Conservation (phyloP, 1,284 basidiomycete genomes). For the Tausonia pullulans region DNA sequence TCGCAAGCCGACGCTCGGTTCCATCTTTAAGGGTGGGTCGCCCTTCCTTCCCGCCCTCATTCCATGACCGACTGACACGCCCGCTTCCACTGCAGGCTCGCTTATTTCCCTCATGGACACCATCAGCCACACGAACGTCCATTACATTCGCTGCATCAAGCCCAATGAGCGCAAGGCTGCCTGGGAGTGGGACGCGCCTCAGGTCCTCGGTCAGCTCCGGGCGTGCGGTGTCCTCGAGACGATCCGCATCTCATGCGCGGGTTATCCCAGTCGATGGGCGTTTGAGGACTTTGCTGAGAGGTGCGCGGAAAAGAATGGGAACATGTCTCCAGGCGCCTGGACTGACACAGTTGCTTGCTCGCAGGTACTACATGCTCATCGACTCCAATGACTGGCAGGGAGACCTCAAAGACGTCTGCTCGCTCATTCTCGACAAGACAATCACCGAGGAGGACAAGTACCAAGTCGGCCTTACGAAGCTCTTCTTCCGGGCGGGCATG, state of each 20-base stretch:
- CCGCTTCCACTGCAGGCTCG: conserved; percentile 39
- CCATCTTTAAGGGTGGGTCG: conserved; percentile 72
- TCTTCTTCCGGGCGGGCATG: conserved; percentile 99
- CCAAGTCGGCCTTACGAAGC: conserved; percentile 92
- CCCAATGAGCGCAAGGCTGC: conserved; percentile 94
- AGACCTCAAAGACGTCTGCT: conserved; percentile 72
- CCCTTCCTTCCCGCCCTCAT: too few species aligned
- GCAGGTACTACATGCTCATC: conserved; percentile 92
- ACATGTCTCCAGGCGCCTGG: background rate
- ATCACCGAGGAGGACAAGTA: conserved; percentile 93
- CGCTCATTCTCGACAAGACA: conserved; percentile 69
- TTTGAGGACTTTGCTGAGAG: conserved; percentile 99
- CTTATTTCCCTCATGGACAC: conserved; percentile 94
- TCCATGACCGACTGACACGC: too few species aligned
- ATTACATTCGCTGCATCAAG: conserved; percentile 99
- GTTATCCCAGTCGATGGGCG: conserved; percentile 97
- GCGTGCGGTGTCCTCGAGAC: conserved; percentile 99
- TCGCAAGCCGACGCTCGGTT: conserved; percentile 92
- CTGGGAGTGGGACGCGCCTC: conserved; percentile 94
- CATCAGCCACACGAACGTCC: conserved; percentile 92
- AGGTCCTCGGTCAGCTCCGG: conserved; percentile 87
- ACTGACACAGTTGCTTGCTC: background rate
- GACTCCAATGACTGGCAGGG: conserved; percentile 72
- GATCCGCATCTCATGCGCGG: conserved; percentile 96
- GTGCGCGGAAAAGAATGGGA: conserved; percentile 38